Percentiles rank a stretch among this genome's conserved stretches.
Evolutionary conservation across 768 basidiomycete genomes (phyloP).

Genomic region (Lactarius deliciosus): DNA sequence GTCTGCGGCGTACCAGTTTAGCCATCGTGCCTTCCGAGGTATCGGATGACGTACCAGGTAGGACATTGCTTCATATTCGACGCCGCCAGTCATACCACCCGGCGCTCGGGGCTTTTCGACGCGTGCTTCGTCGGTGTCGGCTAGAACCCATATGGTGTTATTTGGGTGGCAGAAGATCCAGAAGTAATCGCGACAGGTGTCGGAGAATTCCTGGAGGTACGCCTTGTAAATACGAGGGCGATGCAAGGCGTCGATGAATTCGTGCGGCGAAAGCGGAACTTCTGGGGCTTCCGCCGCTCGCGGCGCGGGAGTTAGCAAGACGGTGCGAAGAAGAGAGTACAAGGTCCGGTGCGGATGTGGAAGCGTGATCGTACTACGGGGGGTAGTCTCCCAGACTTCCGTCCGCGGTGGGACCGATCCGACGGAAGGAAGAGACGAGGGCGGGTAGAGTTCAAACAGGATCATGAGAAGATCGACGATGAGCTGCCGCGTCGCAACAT

Average conservation of each 20-base stretch:
- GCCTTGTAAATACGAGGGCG: slow-evolving; percentile 73
- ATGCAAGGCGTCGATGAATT: slow-evolving; percentile 75
- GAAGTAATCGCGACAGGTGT: slow-evolving; percentile 91
- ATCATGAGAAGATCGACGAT: slow-evolving; percentile 86
- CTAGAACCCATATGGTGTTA: slow-evolving; percentile 86
- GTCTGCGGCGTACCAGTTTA: slow-evolving; percentile 52
- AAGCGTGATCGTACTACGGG: slow-evolving; percentile 58
- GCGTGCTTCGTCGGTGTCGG: slow-evolving; percentile 77
- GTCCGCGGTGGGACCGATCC: slow-evolving; percentile 33
- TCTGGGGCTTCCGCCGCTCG: slow-evolving; percentile 62
- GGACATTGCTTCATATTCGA: slow-evolving; percentile 95
- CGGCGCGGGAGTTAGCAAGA: slow-evolving; percentile 73
- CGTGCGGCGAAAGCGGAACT: slow-evolving; percentile 66
- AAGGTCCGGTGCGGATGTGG: slow-evolving; percentile 71
- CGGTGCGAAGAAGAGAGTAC: slow-evolving; percentile 70
- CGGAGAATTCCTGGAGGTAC: slow-evolving; percentile 80
- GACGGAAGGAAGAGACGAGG: slow-evolving; percentile 59
- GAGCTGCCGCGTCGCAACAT: slow-evolving; percentile 84
- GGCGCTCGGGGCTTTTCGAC: slow-evolving; percentile 93
- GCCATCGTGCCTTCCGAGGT: slow-evolving; percentile 1
- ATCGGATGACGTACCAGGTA: slow-evolving; percentile 65
- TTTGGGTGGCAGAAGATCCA: slow-evolving; percentile 97
- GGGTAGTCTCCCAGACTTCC: slow-evolving; percentile 35
- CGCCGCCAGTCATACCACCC: slow-evolving; percentile 97
- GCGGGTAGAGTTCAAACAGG: slow-evolving; percentile 86